phyloP scores from a whole-genome alignment of 73 alveolate genomes.

The Tetrahymena malaccensis region DNA sequence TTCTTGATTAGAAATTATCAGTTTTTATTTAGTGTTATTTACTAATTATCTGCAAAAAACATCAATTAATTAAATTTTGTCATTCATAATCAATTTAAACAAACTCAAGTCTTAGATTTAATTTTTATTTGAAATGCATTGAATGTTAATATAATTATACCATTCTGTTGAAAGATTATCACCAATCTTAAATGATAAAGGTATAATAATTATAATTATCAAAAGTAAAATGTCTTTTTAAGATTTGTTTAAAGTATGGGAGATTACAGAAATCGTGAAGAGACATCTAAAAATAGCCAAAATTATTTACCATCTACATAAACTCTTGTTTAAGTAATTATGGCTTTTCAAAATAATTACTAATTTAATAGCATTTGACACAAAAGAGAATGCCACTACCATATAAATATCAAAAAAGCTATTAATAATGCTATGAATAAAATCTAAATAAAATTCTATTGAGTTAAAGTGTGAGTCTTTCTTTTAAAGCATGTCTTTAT shows the following conservation, averaged over 20 bases:
- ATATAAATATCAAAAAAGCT: not conserved
- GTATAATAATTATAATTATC: not conserved
- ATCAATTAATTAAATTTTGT: not conserved
- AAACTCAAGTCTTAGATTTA: not conserved
- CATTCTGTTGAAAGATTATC: not conserved
- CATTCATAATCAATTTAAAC: not conserved
- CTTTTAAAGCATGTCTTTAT: not conserved
- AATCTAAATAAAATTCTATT: not conserved
- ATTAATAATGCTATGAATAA: not conserved
- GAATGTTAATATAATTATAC: not conserved
- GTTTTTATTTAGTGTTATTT: not conserved
- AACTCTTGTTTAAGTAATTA: not conserved
- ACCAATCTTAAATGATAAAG: not conserved
- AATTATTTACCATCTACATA: not conserved
- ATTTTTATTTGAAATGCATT: not conserved
- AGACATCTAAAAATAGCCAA: not conserved
- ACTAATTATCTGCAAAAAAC: not conserved
- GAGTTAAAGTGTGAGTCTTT: not conserved
- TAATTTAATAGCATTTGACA: not conserved
- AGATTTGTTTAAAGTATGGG: not conserved
- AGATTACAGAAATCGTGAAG: not conserved
- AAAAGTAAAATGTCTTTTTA: not conserved
- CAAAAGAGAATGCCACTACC: not conserved
- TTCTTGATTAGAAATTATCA: not conserved
- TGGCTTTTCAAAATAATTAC: not conserved